phyloP scores from a whole-genome alignment of 768 basidiomycete species.

The Tricholoma sp. region DNA sequence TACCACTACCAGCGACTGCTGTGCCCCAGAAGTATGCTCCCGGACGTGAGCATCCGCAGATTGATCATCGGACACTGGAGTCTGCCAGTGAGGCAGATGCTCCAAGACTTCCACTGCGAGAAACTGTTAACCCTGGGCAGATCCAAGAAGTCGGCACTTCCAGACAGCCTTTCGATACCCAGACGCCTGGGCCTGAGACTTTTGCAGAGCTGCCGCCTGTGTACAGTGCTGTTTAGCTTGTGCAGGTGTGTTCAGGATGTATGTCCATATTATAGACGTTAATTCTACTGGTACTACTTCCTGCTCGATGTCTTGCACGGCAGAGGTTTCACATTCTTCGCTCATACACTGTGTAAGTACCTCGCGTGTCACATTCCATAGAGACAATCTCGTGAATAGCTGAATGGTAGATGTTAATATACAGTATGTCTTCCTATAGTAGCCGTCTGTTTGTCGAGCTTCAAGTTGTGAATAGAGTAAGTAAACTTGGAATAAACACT shows the following conservation, averaged over 20 bases:
- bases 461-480: too few relatives aligned
- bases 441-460: too few relatives aligned
- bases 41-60: background rate
- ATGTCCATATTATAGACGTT: background rate
- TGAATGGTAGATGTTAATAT: too few relatives aligned
- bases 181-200: background rate
- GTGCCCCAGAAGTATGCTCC: background rate
- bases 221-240: constrained; percentile 21
- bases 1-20: background rate
- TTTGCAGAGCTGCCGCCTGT: constrained; percentile 26
- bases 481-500: too few relatives aligned
- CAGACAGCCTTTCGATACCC: background rate
- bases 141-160: background rate
- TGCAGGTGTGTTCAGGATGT: background rate
- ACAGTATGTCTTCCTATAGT: too few relatives aligned
- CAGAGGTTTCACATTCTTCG: too few relatives aligned
- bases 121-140: background rate
- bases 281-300: too few relatives aligned
- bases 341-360: too few relatives aligned
- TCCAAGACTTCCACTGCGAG: background rate
- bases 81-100: background rate
- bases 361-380: too few relatives aligned
- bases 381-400: too few relatives aligned
- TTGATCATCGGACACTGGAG: background rate
- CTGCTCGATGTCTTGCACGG: too few relatives aligned